Base-by-base conservation (phyloP, 768 basidiomycete genomes). In the Lentinula sp. region DNA sequence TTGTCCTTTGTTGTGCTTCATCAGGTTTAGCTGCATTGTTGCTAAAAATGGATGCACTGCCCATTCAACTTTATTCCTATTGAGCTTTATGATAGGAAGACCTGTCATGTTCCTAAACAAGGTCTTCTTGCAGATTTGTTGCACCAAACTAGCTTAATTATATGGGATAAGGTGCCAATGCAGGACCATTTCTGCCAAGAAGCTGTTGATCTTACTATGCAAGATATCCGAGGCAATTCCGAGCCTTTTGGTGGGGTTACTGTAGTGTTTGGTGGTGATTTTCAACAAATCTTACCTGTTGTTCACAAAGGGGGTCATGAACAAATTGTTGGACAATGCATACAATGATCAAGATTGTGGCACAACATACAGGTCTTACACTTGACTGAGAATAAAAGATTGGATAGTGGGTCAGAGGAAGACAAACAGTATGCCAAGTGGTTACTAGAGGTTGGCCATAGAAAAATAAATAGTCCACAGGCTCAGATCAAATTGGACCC, bases 241-340 rank as follows among this genome's bases (percentile, higher is more conserved):
- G 5, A 16, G 4, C 70, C 70, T 6, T 84, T 79, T 76, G 79
- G 76, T 45, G 78, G 76, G 10, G 65, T 81, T 10, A 76, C 75
- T 32, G 64, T 79, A n/a, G n/a, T n/a, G n/a, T n/a, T n/a, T n/a
- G n/a, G n/a, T n/a, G n/a, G n/a, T n/a, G n/a, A n/a, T n/a, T n/a
- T n/a, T n/a, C n/a, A n/a, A n/a, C n/a, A n/a, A n/a, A n/a, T n/a
- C n/a, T n/a, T n/a, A n/a, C n/a, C 80, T 46, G 76, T 83, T 0
- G 67, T 83, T 13, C 66, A 59, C 0, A 65, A 71, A 61, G 80
- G 79, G 0, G 67, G 70, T 4, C 59, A 73, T 37, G 67, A 69
- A 42, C 69, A 79, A 10, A 78, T 55, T 66, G 70, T 82, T 3
- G 62, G 59, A 28, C 59, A 62, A 75, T 76, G 0, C 70, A 69